Base-by-base conservation (phyloP, 164 flowering plant species). In the Protea cynaroides region DNA sequence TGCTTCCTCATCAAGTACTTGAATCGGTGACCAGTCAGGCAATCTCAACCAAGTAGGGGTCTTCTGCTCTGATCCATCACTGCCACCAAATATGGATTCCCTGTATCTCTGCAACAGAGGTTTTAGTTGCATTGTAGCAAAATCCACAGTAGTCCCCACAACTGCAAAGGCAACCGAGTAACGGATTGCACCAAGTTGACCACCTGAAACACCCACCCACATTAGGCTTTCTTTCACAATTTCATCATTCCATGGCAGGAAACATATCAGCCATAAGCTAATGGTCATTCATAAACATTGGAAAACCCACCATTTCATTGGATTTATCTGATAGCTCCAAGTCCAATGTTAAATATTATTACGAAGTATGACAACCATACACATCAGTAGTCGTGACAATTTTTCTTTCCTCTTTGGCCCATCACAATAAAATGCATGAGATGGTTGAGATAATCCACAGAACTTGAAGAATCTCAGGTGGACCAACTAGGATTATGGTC, bases 1-100 rank as follows among this genome's bases (percentile, higher is more conserved):
- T 24, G 88, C 95, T 81, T 92, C 98, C 65, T 92, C 96, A 43
- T 89, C 91, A 40, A 86, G 92, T 17, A 90, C 72, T 86, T 78
- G 88, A 63, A 95, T 95, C 7, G 99, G 98, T 15, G 84, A 88
- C 98, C 98, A 92, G 56, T 86, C 96, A 0, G 97, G 98, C 75
- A 82, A 67, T 70, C 70, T 82, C 62, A 84, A 68, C 83, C 79
- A 76, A 50, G 56, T 65, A 64, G 53, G 62, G 23, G 65, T 70
- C 65, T 75, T 78, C 34, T 55, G 56, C 29, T 68, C 49, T 18
- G 70, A 53, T 36, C 25, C 46, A 43, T 63, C 61, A n/a, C 49
- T 49, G 19, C 25, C 25, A 25, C 55, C 67, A 29, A 25, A 47
- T 13, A 63, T 14, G 19, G 78, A 68, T 37, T 82, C 77, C 10